Percentiles rank a stretch among this genome's conserved stretches.
These are phyloP conservation scores for Lachnellula willkommii DNA, from an alignment of 2,329 filamentous ascomycete genomes.

Conservation along the genomic window DNA sequence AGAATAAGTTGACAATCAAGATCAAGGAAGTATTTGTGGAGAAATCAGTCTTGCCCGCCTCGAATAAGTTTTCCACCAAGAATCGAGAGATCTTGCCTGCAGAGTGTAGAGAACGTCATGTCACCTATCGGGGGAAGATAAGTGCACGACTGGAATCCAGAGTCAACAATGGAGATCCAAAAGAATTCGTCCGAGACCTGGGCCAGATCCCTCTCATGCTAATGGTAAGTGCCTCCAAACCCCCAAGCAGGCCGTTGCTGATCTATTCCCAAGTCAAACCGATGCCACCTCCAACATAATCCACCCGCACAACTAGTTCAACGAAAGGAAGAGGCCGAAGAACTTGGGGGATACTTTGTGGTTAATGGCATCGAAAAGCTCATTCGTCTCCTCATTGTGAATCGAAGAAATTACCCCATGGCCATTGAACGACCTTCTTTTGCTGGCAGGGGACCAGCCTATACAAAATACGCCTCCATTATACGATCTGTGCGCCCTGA, in stretches of 20 bases:
- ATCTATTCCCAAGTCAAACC: slow-evolving; percentile 60
- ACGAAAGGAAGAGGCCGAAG: slow-evolving; percentile 91
- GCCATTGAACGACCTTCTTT: slow-evolving; percentile 91
- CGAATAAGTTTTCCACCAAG: slow-evolving; percentile 73
- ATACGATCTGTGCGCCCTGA: slow-evolving; percentile 92
- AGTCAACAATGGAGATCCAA: slow-evolving; percentile 80
- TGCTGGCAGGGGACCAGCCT: slow-evolving; percentile 76
- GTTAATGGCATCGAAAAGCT: slow-evolving; percentile 98
- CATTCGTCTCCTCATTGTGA: slow-evolving; percentile 85
- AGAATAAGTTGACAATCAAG: slow-evolving; percentile 72
- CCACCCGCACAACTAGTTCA: slow-evolving; percentile 77
- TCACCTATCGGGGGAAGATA: slow-evolving; percentile 83
- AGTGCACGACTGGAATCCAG: slow-evolving; percentile 77
- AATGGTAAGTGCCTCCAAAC: slow-evolving; percentile 49
- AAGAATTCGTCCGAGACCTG: slow-evolving; percentile 77
- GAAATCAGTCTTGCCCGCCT: slow-evolving; percentile 70
- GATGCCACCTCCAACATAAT: slow-evolving; percentile 83
- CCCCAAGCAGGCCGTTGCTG: background rate
- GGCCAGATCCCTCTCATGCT: slow-evolving; percentile 92
- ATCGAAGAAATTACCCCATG: slow-evolving; percentile 89
- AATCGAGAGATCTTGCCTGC: slow-evolving; percentile 84
- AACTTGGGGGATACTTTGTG: slow-evolving; percentile 93
- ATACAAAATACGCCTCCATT: slow-evolving; percentile 86
- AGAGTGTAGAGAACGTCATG: slow-evolving; percentile 91
- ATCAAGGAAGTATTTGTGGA: slow-evolving; percentile 79